A percentile compares a stretch with the other conserved stretches of the same genome.
These are phyloP conservation scores for Hermanozyma aechmeae DNA, from an alignment of 805 yeast genomes.

Conservation along the genomic window DNA sequence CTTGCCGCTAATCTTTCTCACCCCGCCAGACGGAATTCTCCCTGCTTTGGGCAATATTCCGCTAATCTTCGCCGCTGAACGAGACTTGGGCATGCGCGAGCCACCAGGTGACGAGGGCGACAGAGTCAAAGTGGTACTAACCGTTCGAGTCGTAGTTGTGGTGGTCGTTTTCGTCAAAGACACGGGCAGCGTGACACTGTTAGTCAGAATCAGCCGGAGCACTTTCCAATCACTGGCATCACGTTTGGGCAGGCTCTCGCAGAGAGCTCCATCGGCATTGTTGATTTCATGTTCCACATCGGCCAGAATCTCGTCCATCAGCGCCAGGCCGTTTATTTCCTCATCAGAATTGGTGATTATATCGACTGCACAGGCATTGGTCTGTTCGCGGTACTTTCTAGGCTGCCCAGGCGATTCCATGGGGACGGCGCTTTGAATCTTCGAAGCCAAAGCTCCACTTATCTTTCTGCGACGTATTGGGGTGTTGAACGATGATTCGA, in stretches of 20 bases:
- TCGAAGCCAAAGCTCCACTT: slow-evolving; percentile 59
- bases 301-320: slow-evolving; percentile 3
- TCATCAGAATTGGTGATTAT: slow-evolving; percentile 37
- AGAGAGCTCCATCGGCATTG: slow-evolving; percentile 8
- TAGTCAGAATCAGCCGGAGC: slow-evolving; percentile 28
- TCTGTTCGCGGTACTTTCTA: slow-evolving; percentile 48
- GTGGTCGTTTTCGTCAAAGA: slow-evolving; percentile 35
- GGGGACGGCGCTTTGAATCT: slow-evolving; percentile 75
- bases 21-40: slow-evolving; percentile 10
- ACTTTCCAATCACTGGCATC: slow-evolving; percentile 28
- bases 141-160: slow-evolving; percentile 41
- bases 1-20: slow-evolving; percentile 10
- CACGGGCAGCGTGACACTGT: slow-evolving; percentile 21
- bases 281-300: slow-evolving; percentile 6
- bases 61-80: slow-evolving; percentile 8
- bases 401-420: slow-evolving; percentile 96
- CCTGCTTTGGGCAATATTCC: slow-evolving; percentile 7
- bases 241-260: slow-evolving; percentile 15
- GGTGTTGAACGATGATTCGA: slow-evolving; percentile 50
- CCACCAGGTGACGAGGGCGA: slow-evolving; percentile 20
- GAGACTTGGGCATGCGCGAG: slow-evolving; percentile 5
- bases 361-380: slow-evolving; percentile 24
- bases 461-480: slow-evolving; percentile 64
- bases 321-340: slow-evolving; percentile 14
- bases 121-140: slow-evolving; percentile 30